Conservation (phyloP, 352 stramenopile species). For the Phytopythium boreale region DNA sequence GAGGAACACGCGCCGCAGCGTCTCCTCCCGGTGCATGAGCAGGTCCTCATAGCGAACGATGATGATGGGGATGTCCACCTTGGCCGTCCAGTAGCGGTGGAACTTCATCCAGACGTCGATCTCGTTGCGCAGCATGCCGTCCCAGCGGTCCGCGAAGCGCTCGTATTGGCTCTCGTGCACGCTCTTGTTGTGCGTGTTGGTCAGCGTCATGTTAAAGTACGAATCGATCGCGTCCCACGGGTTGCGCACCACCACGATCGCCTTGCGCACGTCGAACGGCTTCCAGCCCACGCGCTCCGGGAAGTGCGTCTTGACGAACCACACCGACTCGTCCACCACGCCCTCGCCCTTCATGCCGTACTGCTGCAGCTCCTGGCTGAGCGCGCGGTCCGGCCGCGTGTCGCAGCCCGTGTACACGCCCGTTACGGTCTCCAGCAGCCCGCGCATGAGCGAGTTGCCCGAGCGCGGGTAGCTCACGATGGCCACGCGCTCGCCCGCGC, state of each 20-base stretch:
- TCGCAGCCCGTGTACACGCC: constrained; percentile 96
- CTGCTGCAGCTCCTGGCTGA: constrained; percentile 87
- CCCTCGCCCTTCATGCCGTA: constrained; percentile 92
- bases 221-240: constrained; percentile 98
- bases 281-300: constrained; percentile 94
- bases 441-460: constrained; percentile 97
- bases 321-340: constrained; percentile 93
- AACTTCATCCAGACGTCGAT: constrained; percentile 92
- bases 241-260: constrained; percentile 92
- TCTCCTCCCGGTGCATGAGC: constrained; percentile 75
- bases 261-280: constrained; percentile 66
- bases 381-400: constrained; percentile 92
- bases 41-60: constrained; percentile 92
- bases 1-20: constrained; percentile 73
- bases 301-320: constrained; percentile 98
- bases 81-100: constrained; percentile 88
- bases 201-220: constrained; percentile 98
- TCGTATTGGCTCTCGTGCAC: constrained; percentile 84
- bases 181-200: constrained; percentile 92
- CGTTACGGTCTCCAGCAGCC: constrained; percentile 93
- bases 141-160: constrained; percentile 87
- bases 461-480: constrained; percentile 97
- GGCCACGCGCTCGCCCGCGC: constrained; percentile 65
- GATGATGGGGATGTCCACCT: constrained; percentile 88
- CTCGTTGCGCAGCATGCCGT: constrained; percentile 88